Evolutionary conservation across 148 eudicot genomes (phyloP).

Genomic region (Oxyria digyna): DNA sequence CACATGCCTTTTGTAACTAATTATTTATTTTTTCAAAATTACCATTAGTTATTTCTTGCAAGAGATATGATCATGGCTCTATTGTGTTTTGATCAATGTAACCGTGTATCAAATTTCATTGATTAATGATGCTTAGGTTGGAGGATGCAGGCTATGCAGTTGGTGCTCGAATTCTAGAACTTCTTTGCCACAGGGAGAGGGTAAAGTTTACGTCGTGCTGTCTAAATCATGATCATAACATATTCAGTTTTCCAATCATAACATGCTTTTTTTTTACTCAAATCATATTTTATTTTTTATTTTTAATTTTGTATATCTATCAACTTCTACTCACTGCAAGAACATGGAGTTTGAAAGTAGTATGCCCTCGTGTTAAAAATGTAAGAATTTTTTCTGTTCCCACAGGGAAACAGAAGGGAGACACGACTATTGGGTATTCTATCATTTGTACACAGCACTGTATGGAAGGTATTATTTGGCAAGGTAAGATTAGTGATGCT

Average conservation of each 20-base stretch:
- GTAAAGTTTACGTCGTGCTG: no score
- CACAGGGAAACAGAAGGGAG: slow-evolving; percentile 96
- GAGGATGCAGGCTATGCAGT: slow-evolving; percentile 99
- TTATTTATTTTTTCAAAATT: not conserved
- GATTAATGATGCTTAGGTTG: slow-evolving; percentile 32
- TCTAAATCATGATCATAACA: no score
- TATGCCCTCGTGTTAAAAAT: not conserved
- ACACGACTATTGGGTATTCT: slow-evolving; percentile 87
- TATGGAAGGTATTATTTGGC: slow-evolving; percentile 98
- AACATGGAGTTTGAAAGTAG: not conserved
- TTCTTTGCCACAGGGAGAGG: slow-evolving; percentile 97
- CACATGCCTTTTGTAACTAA: not conserved
- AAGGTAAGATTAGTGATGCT: slow-evolving; percentile 42
- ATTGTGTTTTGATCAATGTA: not conserved
- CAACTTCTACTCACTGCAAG: not conserved
- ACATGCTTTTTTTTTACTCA: not conserved
- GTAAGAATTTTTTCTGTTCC: slow-evolving; percentile 7
- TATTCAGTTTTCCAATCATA: not conserved
- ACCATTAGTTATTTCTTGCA: not conserved
- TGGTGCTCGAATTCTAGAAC: slow-evolving; percentile 89
- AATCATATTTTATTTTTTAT: not conserved
- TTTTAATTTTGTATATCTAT: not conserved
- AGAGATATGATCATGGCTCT: not conserved
- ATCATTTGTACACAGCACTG: slow-evolving; percentile 96
- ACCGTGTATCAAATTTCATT: not conserved